Conservation (phyloP, 176 grass and related monocot genomes). For the Oryza rufipogon region DNA sequence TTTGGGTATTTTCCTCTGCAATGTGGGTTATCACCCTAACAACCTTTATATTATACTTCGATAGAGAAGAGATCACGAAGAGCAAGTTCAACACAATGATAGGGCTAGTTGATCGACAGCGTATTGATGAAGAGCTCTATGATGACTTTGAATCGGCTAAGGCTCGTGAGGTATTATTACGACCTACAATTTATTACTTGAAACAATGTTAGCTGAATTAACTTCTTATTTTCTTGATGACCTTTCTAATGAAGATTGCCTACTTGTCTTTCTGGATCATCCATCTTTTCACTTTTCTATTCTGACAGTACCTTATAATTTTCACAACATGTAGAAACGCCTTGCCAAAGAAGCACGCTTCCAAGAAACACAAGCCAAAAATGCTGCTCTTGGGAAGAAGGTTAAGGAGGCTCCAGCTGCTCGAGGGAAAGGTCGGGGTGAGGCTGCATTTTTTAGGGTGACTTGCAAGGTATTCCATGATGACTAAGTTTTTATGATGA, state of each 20-base stretch:
- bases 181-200: neutral
- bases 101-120: constrained; percentile 80
- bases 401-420: constrained; percentile 70
- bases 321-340: constrained; percentile 65
- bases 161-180: constrained; percentile 75
- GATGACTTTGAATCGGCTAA: constrained; percentile 99
- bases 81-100: constrained; percentile 99
- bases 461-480: constrained; percentile 81
- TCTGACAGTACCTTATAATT: constrained; percentile 29
- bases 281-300: constrained; percentile 13
- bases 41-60: constrained; percentile 15
- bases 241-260: neutral
- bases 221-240: constrained; percentile 16
- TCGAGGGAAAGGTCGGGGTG: constrained; percentile 72
- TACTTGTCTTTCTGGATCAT: constrained; percentile 6
- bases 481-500: constrained; percentile 21
- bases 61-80: constrained; percentile 92
- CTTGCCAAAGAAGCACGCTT: constrained; percentile 91
- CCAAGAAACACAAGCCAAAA: constrained; percentile 92
- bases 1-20: neutral
- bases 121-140: constrained; percentile 85
- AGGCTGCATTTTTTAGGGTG: constrained; percentile 91
- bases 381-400: constrained; percentile 77
- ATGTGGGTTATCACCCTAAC: constrained; percentile 7
- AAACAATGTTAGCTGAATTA: neutral